A percentile compares a stretch with the other conserved stretches of the same genome.
These are phyloP conservation scores for Talaromyces liani DNA, from an alignment of 495 filamentous ascomycete species.

Conservation along the genomic window DNA sequence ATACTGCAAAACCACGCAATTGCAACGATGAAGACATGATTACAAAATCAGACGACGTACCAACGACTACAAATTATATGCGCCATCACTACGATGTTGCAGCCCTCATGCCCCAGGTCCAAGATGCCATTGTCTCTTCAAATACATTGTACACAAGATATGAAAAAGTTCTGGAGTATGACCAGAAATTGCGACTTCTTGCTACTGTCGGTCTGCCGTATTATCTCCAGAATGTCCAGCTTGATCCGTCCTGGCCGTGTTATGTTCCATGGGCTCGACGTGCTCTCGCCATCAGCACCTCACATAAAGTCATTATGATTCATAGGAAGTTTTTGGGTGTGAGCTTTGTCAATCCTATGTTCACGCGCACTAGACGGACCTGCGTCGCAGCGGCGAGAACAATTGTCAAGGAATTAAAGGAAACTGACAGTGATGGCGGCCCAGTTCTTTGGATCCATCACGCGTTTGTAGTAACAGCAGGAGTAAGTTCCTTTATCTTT, in stretches of 20 bases:
- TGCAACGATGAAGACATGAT: constrained; percentile 31
- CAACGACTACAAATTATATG: constrained; percentile 32
- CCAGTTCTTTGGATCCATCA: constrained; percentile 38
- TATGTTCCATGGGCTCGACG: constrained; percentile 37
- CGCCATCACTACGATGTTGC: constrained; percentile 33
- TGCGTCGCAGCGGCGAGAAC: constrained; percentile 38
- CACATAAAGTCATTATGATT: constrained; percentile 47
- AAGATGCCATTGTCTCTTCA: constrained; percentile 31
- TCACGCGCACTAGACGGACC: constrained; percentile 33
- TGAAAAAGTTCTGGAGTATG: constrained; percentile 33
- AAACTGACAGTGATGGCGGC: constrained; percentile 20
- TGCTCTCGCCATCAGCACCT: constrained; percentile 33
- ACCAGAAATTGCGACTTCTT: constrained; percentile 34
- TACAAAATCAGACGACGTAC: constrained; percentile 21
- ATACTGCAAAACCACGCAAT: constrained; percentile 30
- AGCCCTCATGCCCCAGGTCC: constrained; percentile 30
- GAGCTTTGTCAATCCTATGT: constrained; percentile 33
- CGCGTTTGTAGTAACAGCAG: constrained; percentile 22
- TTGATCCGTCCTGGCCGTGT: constrained; percentile 29
- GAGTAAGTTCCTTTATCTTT: constrained; percentile 13
- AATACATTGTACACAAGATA: constrained; percentile 29
- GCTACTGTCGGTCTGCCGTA: constrained; percentile 23
- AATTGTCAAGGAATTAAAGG: constrained; percentile 35
- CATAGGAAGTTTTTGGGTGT: constrained; percentile 38
- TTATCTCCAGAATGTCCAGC: constrained; percentile 24